Conservation (phyloP, 2,329 filamentous ascomycete genomes). For the Seiridium cupressi region DNA sequence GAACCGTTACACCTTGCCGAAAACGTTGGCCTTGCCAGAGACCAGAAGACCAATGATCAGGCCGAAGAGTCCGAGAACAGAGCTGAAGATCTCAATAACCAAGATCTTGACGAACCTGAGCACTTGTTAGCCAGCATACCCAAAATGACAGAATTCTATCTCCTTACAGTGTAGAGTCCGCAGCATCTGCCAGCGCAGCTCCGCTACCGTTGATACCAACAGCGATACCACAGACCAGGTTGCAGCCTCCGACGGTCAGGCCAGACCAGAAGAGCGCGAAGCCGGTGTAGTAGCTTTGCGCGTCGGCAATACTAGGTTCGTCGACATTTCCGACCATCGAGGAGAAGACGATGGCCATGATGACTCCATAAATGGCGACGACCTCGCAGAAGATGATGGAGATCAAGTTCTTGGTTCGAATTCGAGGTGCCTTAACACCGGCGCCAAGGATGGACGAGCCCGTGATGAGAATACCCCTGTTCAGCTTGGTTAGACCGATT, state of each 20-base stretch:
- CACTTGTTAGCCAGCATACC: background rate
- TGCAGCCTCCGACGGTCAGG: constrained; percentile 91
- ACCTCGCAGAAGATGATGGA: constrained; percentile 99
- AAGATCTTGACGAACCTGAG: constrained; percentile 94
- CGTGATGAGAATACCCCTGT: constrained; percentile 98
- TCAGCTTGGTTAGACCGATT: background rate
- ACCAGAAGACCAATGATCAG: constrained; percentile 92
- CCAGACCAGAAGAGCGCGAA: constrained; percentile 96
- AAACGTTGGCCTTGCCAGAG: constrained; percentile 78
- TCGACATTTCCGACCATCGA: constrained; percentile 72
- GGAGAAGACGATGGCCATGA: constrained; percentile 99
- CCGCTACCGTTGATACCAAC: constrained; percentile 98
- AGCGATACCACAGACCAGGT: constrained; percentile 91
- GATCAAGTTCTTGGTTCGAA: constrained; percentile 98
- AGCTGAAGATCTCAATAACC: constrained; percentile 99
- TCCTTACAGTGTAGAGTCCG: constrained; percentile 82
- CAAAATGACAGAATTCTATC: background rate
- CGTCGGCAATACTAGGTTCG: constrained; percentile 66
- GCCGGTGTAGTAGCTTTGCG: constrained; percentile 87
- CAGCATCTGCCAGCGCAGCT: constrained; percentile 92
- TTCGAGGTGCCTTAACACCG: constrained; percentile 93
- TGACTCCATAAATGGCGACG: constrained; percentile 99
- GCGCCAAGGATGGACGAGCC: constrained; percentile 96
- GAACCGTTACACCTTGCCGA: constrained; percentile 39
- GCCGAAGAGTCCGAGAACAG: constrained; percentile 92